Base-by-base conservation (phyloP, 2,329 filamentous ascomycete genomes). In the Atkinsonella texensis region DNA sequence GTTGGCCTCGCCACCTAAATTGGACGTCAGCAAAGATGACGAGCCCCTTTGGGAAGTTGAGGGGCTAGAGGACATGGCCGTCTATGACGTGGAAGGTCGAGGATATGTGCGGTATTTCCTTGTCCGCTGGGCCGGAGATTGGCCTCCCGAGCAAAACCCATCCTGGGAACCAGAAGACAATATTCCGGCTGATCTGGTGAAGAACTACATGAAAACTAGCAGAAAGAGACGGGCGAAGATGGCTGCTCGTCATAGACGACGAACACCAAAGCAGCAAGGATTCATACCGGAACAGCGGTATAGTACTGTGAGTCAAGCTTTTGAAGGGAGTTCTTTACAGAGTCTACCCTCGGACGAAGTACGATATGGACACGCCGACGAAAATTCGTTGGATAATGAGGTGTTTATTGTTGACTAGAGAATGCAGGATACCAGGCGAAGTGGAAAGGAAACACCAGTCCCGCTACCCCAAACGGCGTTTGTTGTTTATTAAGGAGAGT, bases 101-200 rank as follows among this genome's bases (percentile, higher is more conserved):
- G 63, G 63, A 9, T 46, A 58, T 0, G 63, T 71, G 1, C 71
- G 72, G 3, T 70, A 69, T 52, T 81, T 76, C 60, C 66, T 72
- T 32, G 76, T 81, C 1, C 70, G 73, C 7, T 81, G 78, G 78
- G 72, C 71, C 44, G 78, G 78, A 8, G 63, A 77, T 53, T 81
- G 78, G 78, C 75, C 77, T 0, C 63, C 69, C 0, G 73, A 72
- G 9, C 70, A 80, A 58, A 80, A 81, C 51, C 75, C 76, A 0
- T 75, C 77, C 0, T 81, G 78, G 78, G 78, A 81, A 57, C 77
- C 77, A 0, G 71, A 74, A 55, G 69, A 69, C 3, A 77, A 80
- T 49, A 70, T 81, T 2, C 62, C 73, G 0, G 52, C 59, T 0
- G 53, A 53, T 0, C 58, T 79, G 40, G 64, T 79, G 1, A 63